Evolutionary conservation across 1,284 basidiomycete species (phyloP).

Genomic region (Trichosporon inkin): DNA sequence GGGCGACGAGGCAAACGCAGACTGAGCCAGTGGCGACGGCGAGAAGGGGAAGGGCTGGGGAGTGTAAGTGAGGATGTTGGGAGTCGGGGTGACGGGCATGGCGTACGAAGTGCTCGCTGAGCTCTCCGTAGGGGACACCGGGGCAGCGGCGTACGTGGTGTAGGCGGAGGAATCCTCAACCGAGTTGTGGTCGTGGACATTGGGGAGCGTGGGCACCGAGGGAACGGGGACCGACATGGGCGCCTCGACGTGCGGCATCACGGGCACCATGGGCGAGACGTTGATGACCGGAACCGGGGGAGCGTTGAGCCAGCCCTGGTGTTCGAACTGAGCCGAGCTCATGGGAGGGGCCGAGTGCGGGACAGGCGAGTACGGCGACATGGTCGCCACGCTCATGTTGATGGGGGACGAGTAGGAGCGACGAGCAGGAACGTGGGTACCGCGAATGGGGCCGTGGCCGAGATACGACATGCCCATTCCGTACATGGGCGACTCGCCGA

Average conservation of each 20-base stretch:
- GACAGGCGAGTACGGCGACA: conserved; percentile 29
- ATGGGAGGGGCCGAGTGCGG: conserved; percentile 33
- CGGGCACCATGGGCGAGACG: conserved; percentile 22
- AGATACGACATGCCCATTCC: conserved; percentile 32
- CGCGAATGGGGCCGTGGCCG: conserved; percentile 24
- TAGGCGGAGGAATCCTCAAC: conserved; percentile 14
- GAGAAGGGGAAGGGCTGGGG: conserved; percentile 33
- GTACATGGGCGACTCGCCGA: conserved; percentile 30
- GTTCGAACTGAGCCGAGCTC: conserved; percentile 40
- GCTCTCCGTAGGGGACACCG: conserved; percentile 28
- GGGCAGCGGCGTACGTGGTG: conserved; percentile 20
- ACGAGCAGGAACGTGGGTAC: conserved; percentile 31
- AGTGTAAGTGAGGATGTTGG: conserved; percentile 26
- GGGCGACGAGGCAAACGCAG: conserved; percentile 30
- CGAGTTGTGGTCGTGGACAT: conserved; percentile 22
- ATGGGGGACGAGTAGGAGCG: conserved; percentile 36
- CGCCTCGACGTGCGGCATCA: conserved; percentile 3
- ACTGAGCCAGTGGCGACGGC: conserved; percentile 29
- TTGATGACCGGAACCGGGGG: conserved; percentile 27
- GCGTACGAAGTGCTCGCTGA: conserved; percentile 24
- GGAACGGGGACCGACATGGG: conserved; percentile 6
- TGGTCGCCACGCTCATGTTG: conserved; percentile 18
- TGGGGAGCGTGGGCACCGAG: conserved; percentile 25
- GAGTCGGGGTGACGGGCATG: conserved; percentile 25
- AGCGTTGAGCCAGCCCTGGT: conserved; percentile 28